Evolutionary conservation across 1,284 basidiomycete species (phyloP).

Genomic region (Coniophora puteana): DNA sequence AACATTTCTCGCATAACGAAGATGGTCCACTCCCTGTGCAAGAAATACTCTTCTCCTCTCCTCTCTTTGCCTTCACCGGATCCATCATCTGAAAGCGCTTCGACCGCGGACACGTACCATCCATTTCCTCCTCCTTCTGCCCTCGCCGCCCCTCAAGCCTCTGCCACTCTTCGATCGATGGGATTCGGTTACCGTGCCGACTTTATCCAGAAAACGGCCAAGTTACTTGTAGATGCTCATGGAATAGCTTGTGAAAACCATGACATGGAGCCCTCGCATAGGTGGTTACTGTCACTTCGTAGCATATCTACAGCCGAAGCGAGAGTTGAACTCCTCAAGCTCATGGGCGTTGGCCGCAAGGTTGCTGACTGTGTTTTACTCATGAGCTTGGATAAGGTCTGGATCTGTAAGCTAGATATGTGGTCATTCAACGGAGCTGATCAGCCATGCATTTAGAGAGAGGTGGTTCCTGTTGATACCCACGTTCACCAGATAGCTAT

Average conservation of each 20-base stretch:
- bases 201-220: constrained; percentile 83
- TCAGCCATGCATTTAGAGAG: constrained; percentile 43
- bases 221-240: constrained; percentile 67
- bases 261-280: constrained; percentile 46
- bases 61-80: constrained; percentile 46
- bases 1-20: constrained; percentile 91
- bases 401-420: constrained; percentile 11
- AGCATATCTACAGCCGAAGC: constrained; percentile 52
- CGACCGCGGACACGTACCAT: constrained; percentile 51
- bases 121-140: constrained; percentile 81
- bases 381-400: constrained; percentile 92
- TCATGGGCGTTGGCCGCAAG: constrained; percentile 93
- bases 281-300: constrained; percentile 62
- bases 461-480: constrained; percentile 89
- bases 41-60: constrained; percentile 66
- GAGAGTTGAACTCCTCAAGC: constrained; percentile 71
- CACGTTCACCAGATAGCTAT: constrained; percentile 87
- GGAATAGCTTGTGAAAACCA: constrained; percentile 22
- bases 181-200: constrained; percentile 97
- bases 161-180: constrained; percentile 68
- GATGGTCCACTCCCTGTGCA: constrained; percentile 78
- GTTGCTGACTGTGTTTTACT: constrained; percentile 94
- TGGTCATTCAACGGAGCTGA: neutral
- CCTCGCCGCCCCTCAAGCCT: constrained; percentile 62
- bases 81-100: constrained; percentile 18